These are phyloP conservation scores for Bryoglossum gracile DNA, from an alignment of 495 filamentous ascomycete genomes.

Conservation along the genomic window DNA sequence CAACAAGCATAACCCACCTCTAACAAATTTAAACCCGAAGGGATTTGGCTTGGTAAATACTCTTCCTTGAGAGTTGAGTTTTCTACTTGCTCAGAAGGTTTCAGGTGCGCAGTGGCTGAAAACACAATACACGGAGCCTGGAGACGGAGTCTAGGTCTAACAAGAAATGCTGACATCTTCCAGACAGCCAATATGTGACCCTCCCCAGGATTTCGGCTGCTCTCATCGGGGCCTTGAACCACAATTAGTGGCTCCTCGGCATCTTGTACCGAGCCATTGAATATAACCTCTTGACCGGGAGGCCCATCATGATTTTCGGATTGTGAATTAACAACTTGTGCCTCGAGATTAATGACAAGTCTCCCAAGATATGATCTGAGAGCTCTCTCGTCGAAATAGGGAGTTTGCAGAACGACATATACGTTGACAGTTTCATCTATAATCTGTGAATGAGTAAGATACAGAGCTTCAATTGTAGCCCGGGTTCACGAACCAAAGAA, in stretches of 20 bases:
- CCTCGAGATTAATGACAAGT: constrained; percentile 61
- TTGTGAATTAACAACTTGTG: constrained; percentile 58
- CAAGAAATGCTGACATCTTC: constrained; percentile 70
- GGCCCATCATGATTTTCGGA: constrained; percentile 35
- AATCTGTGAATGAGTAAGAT: constrained; percentile 58
- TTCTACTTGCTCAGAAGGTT: constrained; percentile 44
- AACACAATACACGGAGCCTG: constrained; percentile 75
- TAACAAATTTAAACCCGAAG: constrained; percentile 73
- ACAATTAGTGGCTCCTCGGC: constrained; percentile 56
- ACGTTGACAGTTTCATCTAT: constrained; percentile 73
- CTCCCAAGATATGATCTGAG: constrained; percentile 55
- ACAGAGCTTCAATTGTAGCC: constrained; percentile 21
- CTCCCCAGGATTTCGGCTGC: constrained; percentile 22
- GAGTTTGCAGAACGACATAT: constrained; percentile 64
- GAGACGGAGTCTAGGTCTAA: constrained; percentile 68
- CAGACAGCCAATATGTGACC: constrained; percentile 66
- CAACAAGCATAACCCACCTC: constrained; percentile 32
- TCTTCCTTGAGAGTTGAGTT: constrained; percentile 49
- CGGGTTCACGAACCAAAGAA: constrained; percentile 60
- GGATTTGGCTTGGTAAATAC: constrained; percentile 68
- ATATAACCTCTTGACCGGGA: constrained; percentile 57
- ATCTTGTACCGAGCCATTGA: constrained; percentile 51
- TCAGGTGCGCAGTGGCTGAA: constrained; percentile 62
- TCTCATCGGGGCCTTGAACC: constrained; percentile 44
- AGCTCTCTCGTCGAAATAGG: constrained; percentile 50